These are phyloP conservation scores for Scheffersomyces coipomensis DNA, from an alignment of 805 yeast species.

Conservation along the genomic window DNA sequence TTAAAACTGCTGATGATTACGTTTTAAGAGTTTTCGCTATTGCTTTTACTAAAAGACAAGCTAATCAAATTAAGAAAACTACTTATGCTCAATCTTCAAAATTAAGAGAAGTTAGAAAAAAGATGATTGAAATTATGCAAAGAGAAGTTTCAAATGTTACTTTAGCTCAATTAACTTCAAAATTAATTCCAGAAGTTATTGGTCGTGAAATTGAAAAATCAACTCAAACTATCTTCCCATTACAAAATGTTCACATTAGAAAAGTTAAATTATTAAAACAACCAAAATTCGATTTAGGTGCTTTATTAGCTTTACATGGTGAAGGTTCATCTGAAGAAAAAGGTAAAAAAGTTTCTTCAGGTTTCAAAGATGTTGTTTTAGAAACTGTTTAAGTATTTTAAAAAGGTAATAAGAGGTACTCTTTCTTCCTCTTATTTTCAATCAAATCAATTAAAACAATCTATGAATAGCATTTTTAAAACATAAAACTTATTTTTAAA, in stretches of 20 bases:
- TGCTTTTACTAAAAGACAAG: slow-evolving; percentile 98
- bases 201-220: slow-evolving; percentile 98
- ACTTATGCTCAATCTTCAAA: slow-evolving; percentile 97
- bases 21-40: slow-evolving; percentile 93
- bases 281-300: slow-evolving; percentile 98
- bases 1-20: slow-evolving; percentile 97
- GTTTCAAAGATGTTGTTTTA: slow-evolving; percentile 98
- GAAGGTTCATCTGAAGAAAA: slow-evolving; percentile 88
- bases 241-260: slow-evolving; percentile 98
- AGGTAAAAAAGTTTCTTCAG: slow-evolving; percentile 96
- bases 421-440: too few species aligned
- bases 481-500: too few species aligned
- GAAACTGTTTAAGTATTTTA: slow-evolving; percentile 72
- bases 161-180: slow-evolving; percentile 92
- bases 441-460: too few species aligned
- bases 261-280: slow-evolving; percentile 97
- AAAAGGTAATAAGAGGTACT: not conserved
- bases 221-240: slow-evolving; percentile 91
- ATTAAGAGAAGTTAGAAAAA: slow-evolving; percentile 96
- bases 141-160: slow-evolving; percentile 95
- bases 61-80: slow-evolving; percentile 96
- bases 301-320: slow-evolving; percentile 96
- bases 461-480: too few species aligned
- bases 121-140: slow-evolving; percentile 93
- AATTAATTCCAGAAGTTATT: slow-evolving; percentile 97